These are phyloP conservation scores for Coelastrella sp. DNA, from an alignment of 139 green algal species.

Conservation along the genomic window DNA sequence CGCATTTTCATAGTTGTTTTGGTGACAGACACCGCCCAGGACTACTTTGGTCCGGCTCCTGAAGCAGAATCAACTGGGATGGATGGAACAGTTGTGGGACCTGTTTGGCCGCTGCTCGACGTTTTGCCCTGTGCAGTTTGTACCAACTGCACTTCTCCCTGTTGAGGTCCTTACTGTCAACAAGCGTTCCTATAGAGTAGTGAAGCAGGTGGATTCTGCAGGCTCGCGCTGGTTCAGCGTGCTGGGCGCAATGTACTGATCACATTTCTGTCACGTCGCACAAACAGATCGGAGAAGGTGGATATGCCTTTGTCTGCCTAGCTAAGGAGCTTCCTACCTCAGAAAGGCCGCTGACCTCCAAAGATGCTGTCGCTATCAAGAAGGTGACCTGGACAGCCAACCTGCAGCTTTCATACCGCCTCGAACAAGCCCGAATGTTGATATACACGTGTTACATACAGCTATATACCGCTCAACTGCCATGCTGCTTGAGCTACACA, in stretches of 20 bases:
- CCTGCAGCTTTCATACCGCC: not conserved
- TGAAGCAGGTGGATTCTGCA: constrained; percentile 31
- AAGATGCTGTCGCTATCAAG: constrained; percentile 63
- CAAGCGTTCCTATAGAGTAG: not conserved
- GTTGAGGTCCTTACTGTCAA: constrained; percentile 10
- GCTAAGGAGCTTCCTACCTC: constrained; percentile 62
- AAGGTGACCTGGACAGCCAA: not conserved
- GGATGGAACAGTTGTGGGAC: constrained; percentile 22
- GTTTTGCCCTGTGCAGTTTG: not conserved
- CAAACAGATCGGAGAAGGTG: constrained; percentile 81
- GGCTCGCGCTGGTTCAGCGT: not conserved
- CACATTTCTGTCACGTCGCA: too few species aligned
- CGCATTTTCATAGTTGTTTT: too few species aligned
- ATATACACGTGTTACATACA: not conserved
- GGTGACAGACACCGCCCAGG: too few species aligned
- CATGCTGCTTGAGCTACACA: not conserved
- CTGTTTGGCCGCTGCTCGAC: constrained; percentile 7
- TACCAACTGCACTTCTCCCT: not conserved
- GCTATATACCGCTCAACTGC: not conserved
- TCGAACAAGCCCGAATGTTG: not conserved
- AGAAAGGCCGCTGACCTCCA: constrained; percentile 8
- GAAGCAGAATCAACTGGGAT: not conserved
- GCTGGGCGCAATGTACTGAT: not conserved
- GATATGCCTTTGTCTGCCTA: constrained; percentile 87
- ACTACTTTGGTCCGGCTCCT: too few species aligned